Conservation (phyloP, 495 filamentous ascomycete species). For the Aspergillus taichungensis region DNA sequence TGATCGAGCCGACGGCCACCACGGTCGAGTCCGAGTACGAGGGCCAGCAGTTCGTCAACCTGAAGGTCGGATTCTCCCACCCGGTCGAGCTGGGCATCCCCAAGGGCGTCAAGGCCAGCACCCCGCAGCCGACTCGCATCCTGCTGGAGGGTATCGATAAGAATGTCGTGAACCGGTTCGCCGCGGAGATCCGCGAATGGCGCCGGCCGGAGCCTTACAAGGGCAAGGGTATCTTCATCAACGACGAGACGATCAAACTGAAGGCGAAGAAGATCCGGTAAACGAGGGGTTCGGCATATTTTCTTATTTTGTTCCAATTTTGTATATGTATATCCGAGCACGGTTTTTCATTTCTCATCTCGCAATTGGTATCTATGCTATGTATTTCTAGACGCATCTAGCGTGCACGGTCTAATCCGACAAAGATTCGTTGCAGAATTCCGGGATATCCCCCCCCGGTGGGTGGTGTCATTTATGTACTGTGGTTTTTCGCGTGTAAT, state of each 20-base stretch:
- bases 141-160: constrained; percentile 81
- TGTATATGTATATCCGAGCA: constrained; percentile 37
- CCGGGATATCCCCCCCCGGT: too few relatives aligned
- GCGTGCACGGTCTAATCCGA: constrained; percentile 16
- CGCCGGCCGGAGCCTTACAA: constrained; percentile 94
- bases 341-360: constrained; percentile 12
- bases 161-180: constrained; percentile 79
- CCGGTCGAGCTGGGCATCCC: constrained; percentile 84
- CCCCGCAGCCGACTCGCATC: constrained; percentile 89
- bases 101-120: constrained; percentile 72
- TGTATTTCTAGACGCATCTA: constrained; percentile 35
- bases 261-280: constrained; percentile 99
- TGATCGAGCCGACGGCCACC: constrained; percentile 67
- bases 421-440: constrained; percentile 8
- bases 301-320: constrained; percentile 16
- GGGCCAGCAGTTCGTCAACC: constrained; percentile 76
- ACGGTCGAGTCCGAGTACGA: constrained; percentile 57
- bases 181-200: constrained; percentile 81
- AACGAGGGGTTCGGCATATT: constrained; percentile 12
- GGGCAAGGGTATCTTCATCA: constrained; percentile 97
- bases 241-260: constrained; percentile 92
- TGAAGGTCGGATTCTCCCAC: constrained; percentile 96
- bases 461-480: too few relatives aligned
- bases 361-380: constrained; percentile 16
- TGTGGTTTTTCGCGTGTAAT: not conserved